Evolutionary conservation across 2,329 filamentous ascomycete species (phyloP), one percentile per base, ranked within the genome.

Genomic region (Cryphonectria parasitica): DNA sequence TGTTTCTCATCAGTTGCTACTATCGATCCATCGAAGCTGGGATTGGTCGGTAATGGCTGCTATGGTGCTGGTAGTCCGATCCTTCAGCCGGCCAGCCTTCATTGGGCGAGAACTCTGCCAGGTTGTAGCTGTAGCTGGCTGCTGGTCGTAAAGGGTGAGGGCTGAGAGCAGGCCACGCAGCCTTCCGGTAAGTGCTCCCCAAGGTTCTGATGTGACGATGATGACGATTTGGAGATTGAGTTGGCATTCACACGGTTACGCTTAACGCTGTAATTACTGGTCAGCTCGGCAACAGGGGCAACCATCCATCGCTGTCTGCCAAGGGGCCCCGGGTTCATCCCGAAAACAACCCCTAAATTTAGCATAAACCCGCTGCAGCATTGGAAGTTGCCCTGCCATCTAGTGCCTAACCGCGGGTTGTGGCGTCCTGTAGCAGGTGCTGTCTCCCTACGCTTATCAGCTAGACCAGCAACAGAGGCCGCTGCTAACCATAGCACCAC

Each of bases 11-110:
- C 36, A 58, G 56, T 31, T 36, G 54, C 19, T 43, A 36, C 61
- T 64, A 60, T 17, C 52, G 25, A n/a, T 63, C 54, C 66, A 71
- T 71, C 28, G 52, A 58, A 49, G 45, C 45, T 49, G 22, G 45
- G 2, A 34, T 22, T 22, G 17, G 43, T 49, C 15, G 19, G 36
- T 56, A 25, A 13, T 28, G 25, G 52, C 13, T 36, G n/a, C n/a
- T 36, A 10, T 11, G 49, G 25, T 28, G 25, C 13, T 28, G 13
- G n/a, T 56, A n/a, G n/a, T n/a, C n/a, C 54, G 28, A 58, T 31
- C 28, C 64, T 60, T 56, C 41, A 68, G 25, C 10, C 62, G 43
- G 60, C 36, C 25, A n/a, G 45, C 49, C 39, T 31, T 28, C 36
- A n/a, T 49, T 39, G 62, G 39, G 56, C 36, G 64, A 52, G 45